phyloP scores from a whole-genome alignment of 352 stramenopile species.

The Phytophthora multivora region DNA sequence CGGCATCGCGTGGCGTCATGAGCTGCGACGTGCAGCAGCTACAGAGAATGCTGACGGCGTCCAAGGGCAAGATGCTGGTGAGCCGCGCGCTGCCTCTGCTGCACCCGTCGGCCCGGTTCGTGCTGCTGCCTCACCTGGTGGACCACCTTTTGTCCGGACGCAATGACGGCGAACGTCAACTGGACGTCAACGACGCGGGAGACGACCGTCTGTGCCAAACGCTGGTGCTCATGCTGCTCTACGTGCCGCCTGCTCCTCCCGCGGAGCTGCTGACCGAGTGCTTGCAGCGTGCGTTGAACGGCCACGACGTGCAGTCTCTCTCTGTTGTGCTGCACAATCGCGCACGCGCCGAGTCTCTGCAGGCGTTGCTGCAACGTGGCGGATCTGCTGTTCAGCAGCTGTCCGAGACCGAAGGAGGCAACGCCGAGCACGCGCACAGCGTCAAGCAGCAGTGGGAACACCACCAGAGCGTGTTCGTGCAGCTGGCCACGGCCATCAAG shows the following conservation, averaged over 20 bases:
- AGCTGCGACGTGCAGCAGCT: conserved; percentile 62
- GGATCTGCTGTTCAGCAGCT: conserved; percentile 57
- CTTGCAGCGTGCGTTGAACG: conserved; percentile 57
- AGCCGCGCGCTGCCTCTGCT: conserved; percentile 78
- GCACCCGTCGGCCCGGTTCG: conserved; percentile 80
- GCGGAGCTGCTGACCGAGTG: conserved; percentile 71
- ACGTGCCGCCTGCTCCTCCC: conserved; percentile 73
- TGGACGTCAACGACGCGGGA: conserved; percentile 41
- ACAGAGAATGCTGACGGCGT: conserved; percentile 53
- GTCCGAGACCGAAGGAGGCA: conserved; percentile 26
- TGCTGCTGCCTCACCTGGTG: conserved; percentile 71
- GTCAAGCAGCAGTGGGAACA: conserved; percentile 69
- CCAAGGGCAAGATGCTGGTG: conserved; percentile 80
- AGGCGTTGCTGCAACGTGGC: conserved; percentile 77
- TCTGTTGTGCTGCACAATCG: conserved; percentile 79
- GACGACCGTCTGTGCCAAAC: conserved; percentile 78
- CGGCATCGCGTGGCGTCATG: conserved; percentile 32
- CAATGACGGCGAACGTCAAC: conserved; percentile 37
- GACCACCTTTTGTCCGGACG: conserved; percentile 60
- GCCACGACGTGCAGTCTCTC: conserved; percentile 64
- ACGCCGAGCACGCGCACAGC: conserved; percentile 29
- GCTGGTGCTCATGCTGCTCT: conserved; percentile 81
- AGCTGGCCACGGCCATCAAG: conserved; percentile 82
- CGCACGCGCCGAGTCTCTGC: conserved; percentile 66
- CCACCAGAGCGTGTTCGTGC: conserved; percentile 71